A percentile compares a stretch with the other conserved stretches of the same genome.
Conservation (phyloP, 371 early-diverging fungal genomes). For the Lichtheimia ramosa region DNA sequence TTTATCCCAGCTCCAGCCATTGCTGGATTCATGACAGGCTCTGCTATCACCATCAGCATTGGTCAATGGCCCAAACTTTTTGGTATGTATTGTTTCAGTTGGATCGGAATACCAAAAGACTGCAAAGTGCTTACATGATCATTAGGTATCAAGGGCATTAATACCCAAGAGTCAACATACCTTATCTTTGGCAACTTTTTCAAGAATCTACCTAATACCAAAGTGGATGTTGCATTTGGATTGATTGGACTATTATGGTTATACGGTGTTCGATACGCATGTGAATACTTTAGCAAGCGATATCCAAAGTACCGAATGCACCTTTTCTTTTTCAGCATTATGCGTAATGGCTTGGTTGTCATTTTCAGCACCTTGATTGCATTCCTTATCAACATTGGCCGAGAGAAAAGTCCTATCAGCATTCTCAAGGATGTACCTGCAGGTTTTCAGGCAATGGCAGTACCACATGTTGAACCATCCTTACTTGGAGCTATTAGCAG, state of each 20-base stretch:
- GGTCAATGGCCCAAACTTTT: slow-evolving; percentile 75
- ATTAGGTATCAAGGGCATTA: slow-evolving; percentile 55
- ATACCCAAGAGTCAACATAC: slow-evolving; percentile 58
- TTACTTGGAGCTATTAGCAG: slow-evolving; percentile 46
- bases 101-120: too few species aligned
- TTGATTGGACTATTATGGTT: slow-evolving; percentile 44
- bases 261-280: slow-evolving; percentile 44
- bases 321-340: slow-evolving; percentile 52
- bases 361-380: slow-evolving; percentile 46
- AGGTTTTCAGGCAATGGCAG: slow-evolving; percentile 62
- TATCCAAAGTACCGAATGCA: slow-evolving; percentile 41
- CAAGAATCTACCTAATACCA: slow-evolving; percentile 40
- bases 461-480: slow-evolving; percentile 42
- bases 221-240: slow-evolving; percentile 55
- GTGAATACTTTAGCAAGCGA: slow-evolving; percentile 28
- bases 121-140: not conserved
- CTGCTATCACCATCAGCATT: slow-evolving; percentile 75
- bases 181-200: slow-evolving; percentile 58
- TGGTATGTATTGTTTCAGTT: slow-evolving; percentile 24
- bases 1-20: slow-evolving; percentile 81
- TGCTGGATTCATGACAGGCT: slow-evolving; percentile 70
- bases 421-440: slow-evolving; percentile 72
- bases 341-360: slow-evolving; percentile 49
- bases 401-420: slow-evolving; percentile 40
- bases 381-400: slow-evolving; percentile 42